Evolutionary conservation across 257 asterid species (phyloP), one percentile per base, ranked within the genome.

Genomic region (Plantago ovata): DNA sequence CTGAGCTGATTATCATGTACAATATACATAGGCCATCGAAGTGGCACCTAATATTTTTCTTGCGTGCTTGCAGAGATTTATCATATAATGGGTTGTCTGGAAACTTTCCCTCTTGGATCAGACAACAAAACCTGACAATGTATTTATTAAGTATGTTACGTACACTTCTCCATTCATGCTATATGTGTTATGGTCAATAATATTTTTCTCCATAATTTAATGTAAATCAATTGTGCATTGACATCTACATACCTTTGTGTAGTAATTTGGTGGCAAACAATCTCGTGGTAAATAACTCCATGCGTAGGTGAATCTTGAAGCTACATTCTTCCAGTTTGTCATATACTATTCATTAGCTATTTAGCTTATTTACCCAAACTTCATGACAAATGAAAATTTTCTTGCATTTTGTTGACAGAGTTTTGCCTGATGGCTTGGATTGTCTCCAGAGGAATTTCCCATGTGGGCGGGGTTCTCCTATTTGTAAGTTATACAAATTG

Each of bases 241-340:
- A 43, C 16, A 18, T 45, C 7, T 28, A 58, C 28, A 54, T 68
- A 41, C n/a, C 28, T 24, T 68, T 38, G 24, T 69, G 75, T 61
- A 76, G 96, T 53, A 90, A 90, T 64, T 69, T 86, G 77, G 90
- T 84, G 12, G 93, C 77, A 69, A 86, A 90, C 82, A 82, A 82
- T 72, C 77, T 86, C 68, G 77, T 75, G 3, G 59, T 78, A 3
- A 73, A 48, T 23, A 45, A 53, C 63, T 65, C 83, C 32, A 69
- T 63, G 44, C 66, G 56, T 75, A 79, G 94, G 97, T 84, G 63
- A 76, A 21, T 45, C 5, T 45, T 6, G 9, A 45, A 45, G 51
- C 49, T 13, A 13, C 13, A 13, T 13, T 18, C 19, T 1, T 13
- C 13, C n/a, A n/a, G n/a, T 0, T 13, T 3, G 2, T 6, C 49